Evolutionary conservation across 768 basidiomycete genomes (phyloP).

Genomic region (Rossbeevera mucosa): DNA sequence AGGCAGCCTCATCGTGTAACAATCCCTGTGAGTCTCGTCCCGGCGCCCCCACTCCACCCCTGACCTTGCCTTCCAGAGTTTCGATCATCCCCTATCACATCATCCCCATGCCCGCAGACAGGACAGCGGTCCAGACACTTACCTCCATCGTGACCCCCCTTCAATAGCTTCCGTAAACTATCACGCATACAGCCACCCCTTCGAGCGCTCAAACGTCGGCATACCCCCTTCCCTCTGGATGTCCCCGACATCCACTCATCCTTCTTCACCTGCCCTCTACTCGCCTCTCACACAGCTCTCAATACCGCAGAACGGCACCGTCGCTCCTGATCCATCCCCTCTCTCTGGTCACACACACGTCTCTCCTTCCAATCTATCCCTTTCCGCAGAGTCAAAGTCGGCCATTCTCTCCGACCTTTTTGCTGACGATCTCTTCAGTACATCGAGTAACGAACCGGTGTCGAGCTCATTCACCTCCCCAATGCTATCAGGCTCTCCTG

Average conservation of each 20-base stretch:
- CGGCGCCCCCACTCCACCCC: background rate
- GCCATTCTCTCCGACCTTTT: constrained; percentile 67
- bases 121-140: constrained; percentile 10
- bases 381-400: constrained; percentile 52
- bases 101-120: constrained; percentile 6
- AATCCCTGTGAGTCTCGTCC: constrained; percentile 10
- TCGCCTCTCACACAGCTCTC: constrained; percentile 38
- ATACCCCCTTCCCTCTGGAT: constrained; percentile 82
- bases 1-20: constrained; percentile 15
- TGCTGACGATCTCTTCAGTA: constrained; percentile 58
- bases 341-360: constrained; percentile 32
- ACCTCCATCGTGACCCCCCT: constrained; percentile 17
- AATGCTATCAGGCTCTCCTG: constrained; percentile 63
- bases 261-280: constrained; percentile 40
- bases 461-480: constrained; percentile 63
- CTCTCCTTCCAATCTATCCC: constrained; percentile 43
- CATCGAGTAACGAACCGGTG: constrained; percentile 25
- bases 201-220: constrained; percentile 49
- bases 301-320: constrained; percentile 31
- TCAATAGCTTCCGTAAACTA: constrained; percentile 21
- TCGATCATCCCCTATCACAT: constrained; percentile 20
- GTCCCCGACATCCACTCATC: constrained; percentile 58
- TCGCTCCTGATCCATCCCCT: constrained; percentile 29
- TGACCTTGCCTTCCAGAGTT: constrained; percentile 11
- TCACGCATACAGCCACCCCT: constrained; percentile 27